Conservation (phyloP, 2,329 filamentous ascomycete species). For the Botrytis squamosa region DNA sequence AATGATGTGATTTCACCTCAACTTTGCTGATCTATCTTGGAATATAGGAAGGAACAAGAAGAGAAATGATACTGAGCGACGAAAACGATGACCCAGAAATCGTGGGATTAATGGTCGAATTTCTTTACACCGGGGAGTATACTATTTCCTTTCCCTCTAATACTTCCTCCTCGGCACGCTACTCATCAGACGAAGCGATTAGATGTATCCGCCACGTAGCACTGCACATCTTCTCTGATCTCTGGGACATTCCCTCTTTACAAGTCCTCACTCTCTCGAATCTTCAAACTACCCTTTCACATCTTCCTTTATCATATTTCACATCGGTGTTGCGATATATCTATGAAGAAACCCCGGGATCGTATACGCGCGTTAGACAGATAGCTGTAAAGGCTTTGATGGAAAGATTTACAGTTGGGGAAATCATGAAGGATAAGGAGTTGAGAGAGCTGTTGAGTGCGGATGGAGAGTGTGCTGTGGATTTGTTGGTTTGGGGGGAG, state of each 20-base stretch:
- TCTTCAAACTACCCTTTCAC: background rate
- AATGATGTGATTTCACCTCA: too few relatives aligned
- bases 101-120: slow-evolving; percentile 18
- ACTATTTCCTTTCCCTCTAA: background rate
- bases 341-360: background rate
- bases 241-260: background rate
- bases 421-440: background rate
- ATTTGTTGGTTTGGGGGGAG: background rate
- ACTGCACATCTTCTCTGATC: background rate
- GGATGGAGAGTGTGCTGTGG: background rate
- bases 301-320: background rate
- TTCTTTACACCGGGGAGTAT: slow-evolving; percentile 4
- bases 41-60: background rate
- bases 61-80: background rate
- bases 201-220: background rate
- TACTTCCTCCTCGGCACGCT: background rate
- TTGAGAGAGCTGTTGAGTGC: background rate
- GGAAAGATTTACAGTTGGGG: background rate
- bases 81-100: slow-evolving; percentile 16
- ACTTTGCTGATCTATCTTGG: background rate
- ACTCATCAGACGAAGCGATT: background rate
- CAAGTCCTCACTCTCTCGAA: background rate
- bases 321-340: background rate
- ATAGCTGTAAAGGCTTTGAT: background rate
- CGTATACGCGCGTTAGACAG: background rate